A percentile compares a stretch with the other conserved stretches of the same genome.
Conservation (phyloP, 2,329 filamentous ascomycete species). For the Aspergillus sp. region DNA sequence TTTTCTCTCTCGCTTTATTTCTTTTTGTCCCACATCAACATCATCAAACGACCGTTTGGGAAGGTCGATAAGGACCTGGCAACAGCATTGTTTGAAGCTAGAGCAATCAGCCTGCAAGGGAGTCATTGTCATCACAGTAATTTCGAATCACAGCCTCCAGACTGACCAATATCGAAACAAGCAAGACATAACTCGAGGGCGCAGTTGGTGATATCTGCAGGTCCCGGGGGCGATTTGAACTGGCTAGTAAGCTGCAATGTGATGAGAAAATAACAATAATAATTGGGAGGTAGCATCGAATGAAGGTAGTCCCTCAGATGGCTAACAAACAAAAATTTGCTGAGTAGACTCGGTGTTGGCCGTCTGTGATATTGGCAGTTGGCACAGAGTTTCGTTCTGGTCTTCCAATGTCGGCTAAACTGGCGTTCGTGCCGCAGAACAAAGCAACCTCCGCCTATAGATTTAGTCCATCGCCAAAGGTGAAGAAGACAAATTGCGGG, state of each 20-base stretch:
- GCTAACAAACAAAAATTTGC: too few species aligned
- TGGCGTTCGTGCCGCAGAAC: slow-evolving; percentile 4
- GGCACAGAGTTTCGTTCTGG: too few species aligned
- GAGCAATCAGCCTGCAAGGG: slow-evolving; percentile 16
- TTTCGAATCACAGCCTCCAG: too few species aligned
- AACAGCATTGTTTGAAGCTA: slow-evolving; percentile 5
- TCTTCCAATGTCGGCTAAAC: too few species aligned
- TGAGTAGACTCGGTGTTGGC: too few species aligned
- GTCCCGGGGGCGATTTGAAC: not conserved
- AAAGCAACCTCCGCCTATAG: slow-evolving; percentile 14
- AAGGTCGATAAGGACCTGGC: slow-evolving; percentile 6
- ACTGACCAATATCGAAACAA: too few species aligned
- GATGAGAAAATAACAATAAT: too few species aligned
- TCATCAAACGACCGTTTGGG: slow-evolving; percentile 4
- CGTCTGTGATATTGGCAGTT: too few species aligned
- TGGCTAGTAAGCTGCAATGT: too few species aligned
- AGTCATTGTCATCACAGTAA: slow-evolving; percentile 12
- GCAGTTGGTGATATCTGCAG: slow-evolving; percentile 21
- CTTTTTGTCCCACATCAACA: slow-evolving; percentile 9
- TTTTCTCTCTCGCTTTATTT: not conserved
- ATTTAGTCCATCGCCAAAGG: slow-evolving; percentile 6
- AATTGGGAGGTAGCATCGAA: too few species aligned
- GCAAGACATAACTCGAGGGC: too few species aligned
- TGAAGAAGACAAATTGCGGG: slow-evolving; percentile 3
- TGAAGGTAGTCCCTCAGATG: too few species aligned